Evolutionary conservation across 169 alveolate species (phyloP).

Genomic region (Cryptosporidium parvum): DNA sequence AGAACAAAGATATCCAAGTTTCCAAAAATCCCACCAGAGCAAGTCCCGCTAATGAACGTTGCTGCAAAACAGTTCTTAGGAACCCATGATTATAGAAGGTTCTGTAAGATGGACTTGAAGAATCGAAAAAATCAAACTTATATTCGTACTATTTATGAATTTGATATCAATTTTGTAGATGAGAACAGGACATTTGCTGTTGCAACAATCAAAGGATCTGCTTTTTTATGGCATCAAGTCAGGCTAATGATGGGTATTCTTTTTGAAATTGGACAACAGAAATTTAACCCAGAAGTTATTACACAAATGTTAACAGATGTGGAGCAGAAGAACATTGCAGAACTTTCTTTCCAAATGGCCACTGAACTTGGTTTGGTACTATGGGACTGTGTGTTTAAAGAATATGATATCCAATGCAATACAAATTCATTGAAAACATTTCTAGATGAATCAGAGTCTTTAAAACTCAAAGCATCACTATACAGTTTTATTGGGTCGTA

Average conservation of each 20-base stretch:
- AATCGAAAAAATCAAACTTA: conserved; percentile 73
- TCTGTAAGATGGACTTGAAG: conserved; percentile 88
- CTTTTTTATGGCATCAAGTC: conserved; percentile 89
- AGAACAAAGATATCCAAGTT: conserved; percentile 78
- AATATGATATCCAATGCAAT: conserved; percentile 39
- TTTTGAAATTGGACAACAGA: conserved; percentile 84
- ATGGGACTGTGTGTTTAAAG: conserved; percentile 86
- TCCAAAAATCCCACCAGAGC: conserved; percentile 17
- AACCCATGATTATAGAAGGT: conserved; percentile 88
- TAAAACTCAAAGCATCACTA: conserved; percentile 29
- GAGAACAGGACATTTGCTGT: conserved; percentile 34
- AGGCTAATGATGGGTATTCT: conserved; percentile 87
- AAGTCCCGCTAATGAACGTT: conserved; percentile 34
- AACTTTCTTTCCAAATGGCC: conserved; percentile 84
- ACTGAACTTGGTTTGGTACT: conserved; percentile 83
- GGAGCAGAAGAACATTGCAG: conserved; percentile 76
- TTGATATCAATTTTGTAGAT: neutral
- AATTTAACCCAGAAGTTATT: conserved; percentile 81
- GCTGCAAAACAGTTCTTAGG: conserved; percentile 86
- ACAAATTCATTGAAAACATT: neutral
- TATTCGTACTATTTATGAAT: conserved; percentile 56
- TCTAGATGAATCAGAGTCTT: conserved; percentile 11
- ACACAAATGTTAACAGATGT: conserved; percentile 78
- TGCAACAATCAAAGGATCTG: conserved; percentile 84
- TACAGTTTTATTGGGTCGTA: conserved; percentile 56